Evolutionary conservation across 306 rosid genomes (phyloP), one percentile per base, ranked within the genome.

Genomic region (Oxytropis ochrocephala): DNA sequence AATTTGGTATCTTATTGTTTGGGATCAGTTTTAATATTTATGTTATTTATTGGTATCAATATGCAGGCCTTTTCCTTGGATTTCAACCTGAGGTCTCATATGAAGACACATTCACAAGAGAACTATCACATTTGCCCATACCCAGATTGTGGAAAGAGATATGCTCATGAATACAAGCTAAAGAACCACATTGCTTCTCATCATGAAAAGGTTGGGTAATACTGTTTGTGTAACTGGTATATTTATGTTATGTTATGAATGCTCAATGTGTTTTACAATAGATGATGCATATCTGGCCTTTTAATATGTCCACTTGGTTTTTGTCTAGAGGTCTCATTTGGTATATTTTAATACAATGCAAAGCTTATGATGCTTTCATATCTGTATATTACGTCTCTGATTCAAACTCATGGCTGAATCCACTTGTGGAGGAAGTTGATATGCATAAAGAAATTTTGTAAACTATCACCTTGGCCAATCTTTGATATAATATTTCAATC

Each of bases 81-180:
- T 81, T 89, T 89, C 85, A 91, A 89, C 88, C 76, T 95, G 39
- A 85, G 95, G 80, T 87, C 97, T 33, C 99, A 95, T 85, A 88
- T 95, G 99, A 89, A 95, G 83, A 89, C 99, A 24, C 99, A 95
- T 83, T 91, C 99, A 6, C 92, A 88, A 85, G 97, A 95, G 77
- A 95, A 95, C 77, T 95, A 95, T 79, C 97, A 91, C 74, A 82
- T 91, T 16, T 95, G 97, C 81, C 96, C 97, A 7, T 94, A 87
- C 79, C 85, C 82, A 1, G 97, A 90, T 53, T 94, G 98, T 80
- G 97, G 97, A 76, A 95, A 91, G 96, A 87, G 97, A 95, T 95
- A 85, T 39, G 96, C 97, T 32, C 97, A 95, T 5, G 97, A 95
- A 73, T 95, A 95, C 87, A 95, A 95, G 83, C 89, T 95, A n/a